These are phyloP conservation scores for Suillus subluteus DNA, from an alignment of 768 basidiomycete species.

Conservation along the genomic window DNA sequence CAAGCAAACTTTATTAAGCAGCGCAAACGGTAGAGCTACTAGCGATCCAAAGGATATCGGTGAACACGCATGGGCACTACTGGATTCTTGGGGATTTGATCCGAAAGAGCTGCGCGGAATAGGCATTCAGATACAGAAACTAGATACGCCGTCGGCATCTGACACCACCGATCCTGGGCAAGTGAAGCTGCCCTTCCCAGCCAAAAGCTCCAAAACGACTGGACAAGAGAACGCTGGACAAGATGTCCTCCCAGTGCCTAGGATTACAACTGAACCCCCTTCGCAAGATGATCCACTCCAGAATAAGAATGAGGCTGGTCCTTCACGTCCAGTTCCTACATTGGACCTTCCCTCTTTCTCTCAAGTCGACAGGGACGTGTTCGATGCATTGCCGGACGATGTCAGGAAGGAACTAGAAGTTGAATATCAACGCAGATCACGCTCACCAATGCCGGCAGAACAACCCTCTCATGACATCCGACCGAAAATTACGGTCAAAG, in stretches of 20 bases:
- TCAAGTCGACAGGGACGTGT: constrained; percentile 72
- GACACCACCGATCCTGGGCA: constrained; percentile 53
- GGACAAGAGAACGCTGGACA: constrained; percentile 7
- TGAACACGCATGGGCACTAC: constrained; percentile 73
- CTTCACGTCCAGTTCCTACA: constrained; percentile 17
- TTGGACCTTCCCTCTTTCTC: constrained; percentile 70
- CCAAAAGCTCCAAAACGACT: constrained; percentile 5
- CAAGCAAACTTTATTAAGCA: constrained; percentile 66
- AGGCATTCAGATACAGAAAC: constrained; percentile 88
- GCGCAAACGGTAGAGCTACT: constrained; percentile 68
- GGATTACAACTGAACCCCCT: constrained; percentile 35
- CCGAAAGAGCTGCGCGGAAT: constrained; percentile 89
- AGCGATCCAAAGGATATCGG: constrained; percentile 74
- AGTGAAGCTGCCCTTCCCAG: constrained; percentile 60
- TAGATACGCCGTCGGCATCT: constrained; percentile 56
- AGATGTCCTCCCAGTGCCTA: constrained; percentile 14
- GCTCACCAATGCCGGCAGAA: constrained; percentile 44
- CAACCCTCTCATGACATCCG: constrained; percentile 9
- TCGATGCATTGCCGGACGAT: constrained; percentile 71
- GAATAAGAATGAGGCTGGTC: not conserved
- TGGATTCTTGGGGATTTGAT: constrained; percentile 76
- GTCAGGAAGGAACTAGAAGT: constrained; percentile 68
- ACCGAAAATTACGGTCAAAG: constrained; percentile 33
- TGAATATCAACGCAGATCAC: constrained; percentile 66
- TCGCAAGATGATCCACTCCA: constrained; percentile 33